Evolutionary conservation across 331 rosid species (phyloP).

Genomic region (Quercus lobata): DNA sequence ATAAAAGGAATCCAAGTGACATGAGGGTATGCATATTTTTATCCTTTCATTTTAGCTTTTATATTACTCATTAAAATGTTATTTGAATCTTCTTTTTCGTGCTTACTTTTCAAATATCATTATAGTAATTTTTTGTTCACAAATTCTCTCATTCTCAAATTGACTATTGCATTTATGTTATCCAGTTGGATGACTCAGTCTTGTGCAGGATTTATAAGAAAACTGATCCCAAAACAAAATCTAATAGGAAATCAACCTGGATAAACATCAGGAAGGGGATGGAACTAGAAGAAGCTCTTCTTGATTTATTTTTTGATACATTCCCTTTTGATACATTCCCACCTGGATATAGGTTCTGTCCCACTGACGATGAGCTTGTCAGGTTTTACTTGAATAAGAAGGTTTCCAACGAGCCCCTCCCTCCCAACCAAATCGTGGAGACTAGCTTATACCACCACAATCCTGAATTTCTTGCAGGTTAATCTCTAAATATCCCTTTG

Average conservation of each 20-base stretch:
- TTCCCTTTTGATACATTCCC: neutral
- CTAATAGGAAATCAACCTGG: too few species aligned
- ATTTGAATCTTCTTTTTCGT: neutral
- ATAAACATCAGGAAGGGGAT: too few species aligned
- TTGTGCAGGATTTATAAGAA: conserved; percentile 4
- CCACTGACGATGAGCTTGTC: conserved; percentile 28
- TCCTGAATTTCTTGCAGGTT: neutral
- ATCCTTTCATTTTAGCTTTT: neutral
- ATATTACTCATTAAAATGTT: neutral
- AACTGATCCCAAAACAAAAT: too few species aligned
- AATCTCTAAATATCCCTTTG: neutral
- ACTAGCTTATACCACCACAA: neutral
- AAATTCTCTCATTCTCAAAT: neutral
- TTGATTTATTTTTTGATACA: too few species aligned
- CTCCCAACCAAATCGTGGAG: neutral
- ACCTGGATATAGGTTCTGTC: conserved; percentile 29
- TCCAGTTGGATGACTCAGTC: conserved; percentile 16
- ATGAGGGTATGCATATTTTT: neutral
- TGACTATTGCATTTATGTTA: neutral
- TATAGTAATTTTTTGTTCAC: neutral
- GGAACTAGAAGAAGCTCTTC: too few species aligned
- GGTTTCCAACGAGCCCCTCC: conserved; percentile 5
- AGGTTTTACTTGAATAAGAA: conserved; percentile 17
- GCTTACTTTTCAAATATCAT: neutral
- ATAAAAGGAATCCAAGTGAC: neutral